Base-by-base conservation (phyloP, 192 early-diverging fungal species). In the Coemansia sp. region DNA sequence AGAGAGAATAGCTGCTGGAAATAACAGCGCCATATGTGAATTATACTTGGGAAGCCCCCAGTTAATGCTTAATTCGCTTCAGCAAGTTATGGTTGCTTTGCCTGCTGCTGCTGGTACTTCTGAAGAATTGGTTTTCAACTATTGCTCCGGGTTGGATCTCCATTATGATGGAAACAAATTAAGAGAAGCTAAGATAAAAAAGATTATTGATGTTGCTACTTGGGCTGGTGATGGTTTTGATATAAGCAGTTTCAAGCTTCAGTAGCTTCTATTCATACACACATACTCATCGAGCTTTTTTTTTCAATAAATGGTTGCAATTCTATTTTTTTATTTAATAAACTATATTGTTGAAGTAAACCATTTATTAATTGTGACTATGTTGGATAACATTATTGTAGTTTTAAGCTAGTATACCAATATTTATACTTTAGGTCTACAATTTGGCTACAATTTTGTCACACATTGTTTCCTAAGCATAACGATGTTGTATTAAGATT, bases 151-250 rank as follows among this genome's bases (percentile, higher is more conserved):
- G 0, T 54, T 82, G 28, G 80, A 82, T 66, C 57, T 82, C 10
- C 74, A 74, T 16, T 77, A 76, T 51, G 80, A 82, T 12, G 80
- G 68, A 0, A 33, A 36, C 1, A 64, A 33, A 38, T 48, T 82
- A 31, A 52, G 67, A 16, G 71, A 76, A 3, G 75, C 71, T 14
- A 82, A 82, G 61, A 48, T 62, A 4, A 64, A 64, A 28, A 82
- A 76, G 48, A 60, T 82, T 22, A 51, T 66, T 11, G 71, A 82
- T 54, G 75, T 82, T 7, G 80, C 57, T 30, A 82, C 45, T 18
- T 76, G 73, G 75, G 80, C 75, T 30, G 74, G 74, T 33, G 80
- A 82, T 54, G 74, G 67, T 31, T 82, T 82, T 56, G 68, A 76
- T 20, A 62, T 58, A 0, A 16, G 31, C 2, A 63, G 74, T 5